These are phyloP conservation scores for Phaeomoniella chlamydospora DNA, from an alignment of 2,329 filamentous ascomycete species.

Conservation along the genomic window DNA sequence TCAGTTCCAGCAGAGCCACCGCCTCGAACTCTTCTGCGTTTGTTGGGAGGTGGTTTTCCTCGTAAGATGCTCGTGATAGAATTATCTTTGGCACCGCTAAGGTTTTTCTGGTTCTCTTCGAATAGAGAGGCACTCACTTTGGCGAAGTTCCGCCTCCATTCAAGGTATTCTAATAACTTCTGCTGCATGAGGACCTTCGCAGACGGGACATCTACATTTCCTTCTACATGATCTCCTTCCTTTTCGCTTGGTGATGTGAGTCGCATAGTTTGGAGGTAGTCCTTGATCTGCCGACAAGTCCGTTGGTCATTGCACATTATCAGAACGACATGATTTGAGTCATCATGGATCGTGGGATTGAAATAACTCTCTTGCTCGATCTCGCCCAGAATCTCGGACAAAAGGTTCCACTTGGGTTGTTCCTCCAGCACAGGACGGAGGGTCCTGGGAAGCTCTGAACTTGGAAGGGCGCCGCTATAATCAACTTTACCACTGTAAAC, in stretches of 20 bases:
- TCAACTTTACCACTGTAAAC: constrained; percentile 67
- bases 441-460: constrained; percentile 40
- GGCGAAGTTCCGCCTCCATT: constrained; percentile 81
- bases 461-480: constrained; percentile 35
- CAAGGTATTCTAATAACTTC: constrained; percentile 71
- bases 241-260: constrained; percentile 37
- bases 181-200: constrained; percentile 81
- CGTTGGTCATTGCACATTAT: constrained; percentile 89
- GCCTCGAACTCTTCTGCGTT: constrained; percentile 70
- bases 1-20: constrained; percentile 49
- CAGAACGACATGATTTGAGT: constrained; percentile 80
- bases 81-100: constrained; percentile 51
- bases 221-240: constrained; percentile 25
- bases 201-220: constrained; percentile 49
- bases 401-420: constrained; percentile 79
- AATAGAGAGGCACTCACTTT: constrained; percentile 68
- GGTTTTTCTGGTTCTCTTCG: constrained; percentile 62
- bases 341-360: constrained; percentile 60
- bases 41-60: constrained; percentile 61
- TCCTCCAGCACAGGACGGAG: constrained; percentile 78
- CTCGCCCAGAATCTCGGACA: constrained; percentile 84
- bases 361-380: constrained; percentile 85
- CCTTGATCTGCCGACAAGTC: constrained; percentile 75
- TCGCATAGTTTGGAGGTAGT: constrained; percentile 86
- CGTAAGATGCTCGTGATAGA: constrained; percentile 24